Conservation (phyloP, 2,329 filamentous ascomycete genomes). For the Paraphoma chrysanthemicola region DNA sequence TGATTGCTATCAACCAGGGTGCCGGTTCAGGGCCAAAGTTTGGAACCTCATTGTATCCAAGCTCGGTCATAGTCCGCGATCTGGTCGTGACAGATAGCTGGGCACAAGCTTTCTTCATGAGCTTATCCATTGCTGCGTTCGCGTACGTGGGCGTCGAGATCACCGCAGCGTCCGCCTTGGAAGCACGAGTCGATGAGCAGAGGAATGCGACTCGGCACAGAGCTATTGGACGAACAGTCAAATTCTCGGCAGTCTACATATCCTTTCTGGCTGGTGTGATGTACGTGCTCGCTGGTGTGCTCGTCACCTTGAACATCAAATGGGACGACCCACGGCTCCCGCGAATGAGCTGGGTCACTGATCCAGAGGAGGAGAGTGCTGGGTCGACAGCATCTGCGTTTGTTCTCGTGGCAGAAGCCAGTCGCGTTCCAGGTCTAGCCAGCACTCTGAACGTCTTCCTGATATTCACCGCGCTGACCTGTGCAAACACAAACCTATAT, state of each 20-base stretch:
- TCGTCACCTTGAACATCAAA: conserved; percentile 12
- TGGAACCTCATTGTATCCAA: conserved; percentile 5
- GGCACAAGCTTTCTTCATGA: conserved; percentile 13
- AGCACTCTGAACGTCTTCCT: conserved; percentile 43
- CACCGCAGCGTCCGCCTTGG: conserved; percentile 41
- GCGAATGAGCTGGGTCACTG: conserved; percentile 9
- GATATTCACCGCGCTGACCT: conserved; percentile 42
- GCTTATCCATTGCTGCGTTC: conserved; percentile 35
- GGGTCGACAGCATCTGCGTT: conserved; percentile 28
- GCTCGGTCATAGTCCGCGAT: conserved; percentile 1
- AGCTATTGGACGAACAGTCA: conserved; percentile 6
- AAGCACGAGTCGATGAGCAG: conserved; percentile 24
- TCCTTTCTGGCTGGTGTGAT: conserved; percentile 8
- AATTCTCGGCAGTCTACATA: conserved; percentile 13
- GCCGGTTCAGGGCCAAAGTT: conserved; percentile 1
- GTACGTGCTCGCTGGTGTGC: conserved; percentile 10
- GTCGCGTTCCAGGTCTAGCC: conserved; percentile 20
- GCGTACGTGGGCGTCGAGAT: conserved; percentile 46
- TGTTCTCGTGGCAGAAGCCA: conserved; percentile 28
- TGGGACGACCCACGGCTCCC: conserved; percentile 8
- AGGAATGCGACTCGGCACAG: neutral
- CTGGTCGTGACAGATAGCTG: conserved; percentile 6
- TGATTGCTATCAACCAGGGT: conserved; percentile 17
- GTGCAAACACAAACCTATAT: conserved; percentile 47
- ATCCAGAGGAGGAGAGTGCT: neutral